These are phyloP conservation scores for Hypsizygus ulmarius DNA, from an alignment of 1,284 basidiomycete species.

Conservation along the genomic window DNA sequence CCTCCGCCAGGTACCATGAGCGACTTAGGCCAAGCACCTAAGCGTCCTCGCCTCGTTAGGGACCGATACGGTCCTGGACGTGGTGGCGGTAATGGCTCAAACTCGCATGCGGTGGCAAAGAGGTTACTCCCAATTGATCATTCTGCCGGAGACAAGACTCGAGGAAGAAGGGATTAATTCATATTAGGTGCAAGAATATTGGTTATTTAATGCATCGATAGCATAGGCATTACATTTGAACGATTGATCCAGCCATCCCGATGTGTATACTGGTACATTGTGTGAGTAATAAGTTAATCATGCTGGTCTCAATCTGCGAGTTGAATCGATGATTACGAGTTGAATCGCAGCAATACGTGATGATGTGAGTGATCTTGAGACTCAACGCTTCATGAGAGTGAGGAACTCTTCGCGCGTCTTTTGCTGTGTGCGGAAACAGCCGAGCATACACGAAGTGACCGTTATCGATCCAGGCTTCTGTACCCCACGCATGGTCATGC, in stretches of 20 bases:
- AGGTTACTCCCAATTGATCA: conserved; percentile 61
- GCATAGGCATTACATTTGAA: background rate
- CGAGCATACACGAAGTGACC: conserved; percentile 98
- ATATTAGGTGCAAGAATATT: background rate
- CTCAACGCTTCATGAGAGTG: conserved; percentile 68
- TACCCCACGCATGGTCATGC: conserved; percentile 99
- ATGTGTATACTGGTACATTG: background rate
- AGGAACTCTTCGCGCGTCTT: conserved; percentile 97
- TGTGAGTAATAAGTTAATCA: background rate
- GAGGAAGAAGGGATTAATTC: conserved; percentile 45
- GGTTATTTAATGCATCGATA: background rate
- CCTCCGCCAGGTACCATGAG: conserved; percentile 23
- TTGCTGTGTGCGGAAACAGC: conserved; percentile 94
- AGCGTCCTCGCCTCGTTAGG: conserved; percentile 45
- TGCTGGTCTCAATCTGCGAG: conserved; percentile 21
- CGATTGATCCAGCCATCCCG: background rate
- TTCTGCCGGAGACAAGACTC: conserved; percentile 51
- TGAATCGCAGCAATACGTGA: conserved; percentile 23
- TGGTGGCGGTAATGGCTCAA: conserved; percentile 12
- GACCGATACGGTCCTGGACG: conserved; percentile 30
- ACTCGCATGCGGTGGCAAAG: conserved; percentile 45
- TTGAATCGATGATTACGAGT: conserved; percentile 37
- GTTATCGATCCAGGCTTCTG: conserved; percentile 97
- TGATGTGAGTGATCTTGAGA: conserved; percentile 28
- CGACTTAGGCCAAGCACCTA: conserved; percentile 35